phyloP scores from a whole-genome alignment of 1,284 basidiomycete genomes.

The Ceratobasidium sp. region DNA sequence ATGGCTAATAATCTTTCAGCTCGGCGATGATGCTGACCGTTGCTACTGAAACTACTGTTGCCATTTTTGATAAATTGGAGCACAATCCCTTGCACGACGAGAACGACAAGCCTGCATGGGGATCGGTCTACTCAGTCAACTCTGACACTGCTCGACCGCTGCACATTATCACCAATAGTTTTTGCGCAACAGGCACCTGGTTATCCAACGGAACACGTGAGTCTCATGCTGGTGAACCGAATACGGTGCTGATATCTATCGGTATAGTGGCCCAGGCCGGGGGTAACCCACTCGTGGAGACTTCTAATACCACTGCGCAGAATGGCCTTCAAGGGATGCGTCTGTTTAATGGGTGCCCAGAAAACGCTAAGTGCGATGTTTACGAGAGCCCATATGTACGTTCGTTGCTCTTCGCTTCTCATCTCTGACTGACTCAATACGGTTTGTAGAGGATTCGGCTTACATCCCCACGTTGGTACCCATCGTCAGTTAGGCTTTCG shows the following conservation, averaged over 20 bases:
- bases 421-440: too few relatives aligned
- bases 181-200: slow-evolving; percentile 85
- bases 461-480: slow-evolving; percentile 77
- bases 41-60: slow-evolving; percentile 73
- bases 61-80: slow-evolving; percentile 86
- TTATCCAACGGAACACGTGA: slow-evolving; percentile 72
- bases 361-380: too few relatives aligned
- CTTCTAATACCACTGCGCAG: background rate
- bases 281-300: background rate
- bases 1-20: background rate
- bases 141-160: slow-evolving; percentile 72
- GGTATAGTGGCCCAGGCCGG: background rate
- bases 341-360: too few relatives aligned
- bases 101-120: slow-evolving; percentile 70
- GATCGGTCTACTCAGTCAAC: slow-evolving; percentile 75
- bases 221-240: background rate
- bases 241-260: too few relatives aligned
- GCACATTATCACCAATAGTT: slow-evolving; percentile 80
- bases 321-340: background rate
- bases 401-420: too few relatives aligned
- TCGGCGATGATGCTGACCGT: slow-evolving; percentile 82
- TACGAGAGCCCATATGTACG: too few relatives aligned
- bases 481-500: slow-evolving; percentile 70
- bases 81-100: slow-evolving; percentile 75
- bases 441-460: too few relatives aligned